Evolutionary conservation across 805 yeast genomes (phyloP).

Genomic region (Candida rishiriensis): DNA sequence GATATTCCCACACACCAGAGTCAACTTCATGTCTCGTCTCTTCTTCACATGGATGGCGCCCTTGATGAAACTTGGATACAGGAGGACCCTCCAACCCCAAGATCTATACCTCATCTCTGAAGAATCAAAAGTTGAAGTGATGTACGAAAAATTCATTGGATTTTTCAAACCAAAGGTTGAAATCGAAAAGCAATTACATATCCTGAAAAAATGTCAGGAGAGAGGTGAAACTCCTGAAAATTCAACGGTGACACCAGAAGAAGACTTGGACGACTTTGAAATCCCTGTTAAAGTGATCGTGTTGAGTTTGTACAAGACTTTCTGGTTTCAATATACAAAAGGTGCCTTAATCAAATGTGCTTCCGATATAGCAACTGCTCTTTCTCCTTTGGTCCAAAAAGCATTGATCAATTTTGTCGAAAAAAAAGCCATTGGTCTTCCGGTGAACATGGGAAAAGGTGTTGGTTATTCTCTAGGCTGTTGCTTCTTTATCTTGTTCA

Average conservation of each 20-base stretch:
- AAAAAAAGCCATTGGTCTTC: constrained; percentile 38
- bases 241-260: constrained; percentile 10
- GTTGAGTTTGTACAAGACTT: constrained; percentile 43
- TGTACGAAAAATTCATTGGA: constrained; percentile 34
- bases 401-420: constrained; percentile 60
- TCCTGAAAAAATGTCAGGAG: constrained; percentile 25
- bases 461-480: constrained; percentile 77
- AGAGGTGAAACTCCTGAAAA: constrained; percentile 19
- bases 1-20: constrained; percentile 42
- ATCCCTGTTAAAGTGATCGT: constrained; percentile 23
- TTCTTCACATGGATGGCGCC: constrained; percentile 71
- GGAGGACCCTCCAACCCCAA: constrained; percentile 60
- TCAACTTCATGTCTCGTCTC: constrained; percentile 38
- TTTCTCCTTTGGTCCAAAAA: constrained; percentile 64
- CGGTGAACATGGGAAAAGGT: constrained; percentile 51
- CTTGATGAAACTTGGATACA: constrained; percentile 61
- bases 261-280: constrained; percentile 24
- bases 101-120: constrained; percentile 51
- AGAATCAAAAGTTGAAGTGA: constrained; percentile 37
- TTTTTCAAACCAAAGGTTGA: constrained; percentile 30
- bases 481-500: constrained; percentile 46
- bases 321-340: constrained; percentile 39
- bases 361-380: constrained; percentile 44
- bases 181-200: constrained; percentile 26
- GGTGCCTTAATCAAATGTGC: constrained; percentile 38